Percentiles rank a stretch among this genome's conserved stretches.
Evolutionary conservation across 2,329 filamentous ascomycete genomes (phyloP).

Genomic region (Drechslera avenae): DNA sequence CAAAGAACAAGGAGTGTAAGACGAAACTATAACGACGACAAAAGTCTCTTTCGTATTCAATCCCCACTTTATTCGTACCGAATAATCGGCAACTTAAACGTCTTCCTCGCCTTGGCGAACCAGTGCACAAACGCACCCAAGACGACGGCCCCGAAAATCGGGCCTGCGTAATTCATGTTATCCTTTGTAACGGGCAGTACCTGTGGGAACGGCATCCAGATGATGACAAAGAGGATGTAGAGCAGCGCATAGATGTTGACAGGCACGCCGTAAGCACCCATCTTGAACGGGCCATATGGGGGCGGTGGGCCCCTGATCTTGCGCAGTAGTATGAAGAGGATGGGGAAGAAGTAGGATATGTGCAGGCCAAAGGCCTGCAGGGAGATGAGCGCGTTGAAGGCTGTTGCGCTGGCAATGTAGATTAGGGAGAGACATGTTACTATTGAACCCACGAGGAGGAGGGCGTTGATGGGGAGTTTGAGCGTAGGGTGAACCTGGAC

Average conservation of each 20-base stretch:
- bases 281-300: constrained; percentile 35
- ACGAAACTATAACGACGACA: no score
- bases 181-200: constrained; percentile 33
- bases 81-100: constrained; percentile 30
- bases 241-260: constrained; percentile 34
- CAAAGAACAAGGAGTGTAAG: no score
- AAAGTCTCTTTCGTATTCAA: not conserved
- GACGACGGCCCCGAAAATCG: constrained; percentile 34
- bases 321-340: constrained; percentile 34
- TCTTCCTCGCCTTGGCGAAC: constrained; percentile 24
- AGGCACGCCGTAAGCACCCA: constrained; percentile 31
- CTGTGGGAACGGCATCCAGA: constrained; percentile 41
- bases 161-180: constrained; percentile 42
- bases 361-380: constrained; percentile 40
- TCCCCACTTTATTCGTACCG: constrained; percentile 21
- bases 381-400: constrained; percentile 44
- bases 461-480: constrained; percentile 31
- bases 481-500: constrained; percentile 35
- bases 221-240: constrained; percentile 32
- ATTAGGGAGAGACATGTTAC: constrained; percentile 43
- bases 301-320: constrained; percentile 25
- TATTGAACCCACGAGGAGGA: constrained; percentile 30
- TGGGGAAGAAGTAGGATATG: constrained; percentile 41
- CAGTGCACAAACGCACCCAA: constrained; percentile 30
- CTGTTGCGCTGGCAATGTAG: constrained; percentile 42